Base-by-base conservation (phyloP, 2,329 filamentous ascomycete genomes). In the Fusarium torulosum region DNA sequence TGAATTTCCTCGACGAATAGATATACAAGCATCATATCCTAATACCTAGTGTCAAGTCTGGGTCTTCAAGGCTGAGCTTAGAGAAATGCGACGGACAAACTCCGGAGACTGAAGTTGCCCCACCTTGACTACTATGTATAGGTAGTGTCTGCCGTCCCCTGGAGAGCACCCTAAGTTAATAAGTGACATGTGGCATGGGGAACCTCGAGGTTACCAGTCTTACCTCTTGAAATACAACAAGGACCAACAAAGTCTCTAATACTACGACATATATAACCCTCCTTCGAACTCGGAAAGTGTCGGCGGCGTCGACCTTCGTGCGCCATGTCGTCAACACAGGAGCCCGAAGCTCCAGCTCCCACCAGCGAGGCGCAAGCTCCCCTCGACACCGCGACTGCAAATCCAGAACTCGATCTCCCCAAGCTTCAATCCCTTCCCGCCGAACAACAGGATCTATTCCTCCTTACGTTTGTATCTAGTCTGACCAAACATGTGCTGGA, bases 361-460 rank as follows among this genome's bases (percentile, higher is more conserved):
- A 67, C 72, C 72, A 61, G 64, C 69, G 78, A 67, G 64, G 54
- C 73, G 71, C 70, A 74, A 75, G 62, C 75, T 74, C 63, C 78
- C 69, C 71, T 76, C 63, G 72, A 79, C 71, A 71, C 80, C 59
- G 80, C 80, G 66, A 82, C 79, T 69, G 79, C 83, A 62, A 90
- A 88, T 75, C 90, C 90, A 50, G 92, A 97, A 83, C 91, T 99
- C 78, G 94, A 99, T 77, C 82, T 97, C 71, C 83, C 90, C 74
- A 97, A 97, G 84, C 89, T 99, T 46, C 91, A 97, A 79, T 86
- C 92, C 52, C 88, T 98, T 45, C 93, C 95, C 42, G 89, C 92
- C 53, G 96, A 99, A 81, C 96, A 99, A 79, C 96, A 99, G 80
- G 94, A 97, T 75, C 88, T 99, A 14, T 96, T 96, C 79, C 87